A percentile compares a stretch with the other conserved stretches of the same genome.
Conservation (phyloP, 129 eudicot species). For the Saussurea involucrata region DNA sequence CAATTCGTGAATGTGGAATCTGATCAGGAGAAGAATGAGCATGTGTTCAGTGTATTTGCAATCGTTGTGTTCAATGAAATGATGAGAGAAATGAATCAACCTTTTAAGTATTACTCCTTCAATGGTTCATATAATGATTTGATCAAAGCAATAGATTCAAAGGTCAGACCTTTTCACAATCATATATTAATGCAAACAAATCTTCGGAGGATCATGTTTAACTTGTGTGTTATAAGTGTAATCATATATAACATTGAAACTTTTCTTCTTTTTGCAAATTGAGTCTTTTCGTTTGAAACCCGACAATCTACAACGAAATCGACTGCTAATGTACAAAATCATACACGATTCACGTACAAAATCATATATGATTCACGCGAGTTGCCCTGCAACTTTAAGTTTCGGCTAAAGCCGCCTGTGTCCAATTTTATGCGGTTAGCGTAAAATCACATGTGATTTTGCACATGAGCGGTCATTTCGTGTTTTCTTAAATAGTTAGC, state of each 20-base stretch:
- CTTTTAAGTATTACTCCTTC: constrained; percentile 39
- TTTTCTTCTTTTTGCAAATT: no score
- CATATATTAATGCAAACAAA: neutral
- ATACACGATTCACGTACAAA: no score
- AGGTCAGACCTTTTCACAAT: constrained; percentile 3
- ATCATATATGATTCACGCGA: no score
- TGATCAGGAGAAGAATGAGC: constrained; percentile 6
- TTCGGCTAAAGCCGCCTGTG: no score
- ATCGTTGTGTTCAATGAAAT: constrained; percentile 48
- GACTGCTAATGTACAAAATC: no score
- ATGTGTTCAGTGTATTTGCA: constrained; percentile 39
- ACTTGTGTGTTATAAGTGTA: neutral
- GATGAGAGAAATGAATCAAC: constrained; percentile 33
- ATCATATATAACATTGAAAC: neutral
- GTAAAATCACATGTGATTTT: no score
- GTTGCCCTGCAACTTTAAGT: no score
- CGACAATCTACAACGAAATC: no score
- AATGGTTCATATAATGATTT: constrained; percentile 40
- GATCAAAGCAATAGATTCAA: constrained; percentile 32
- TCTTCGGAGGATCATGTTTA: neutral
- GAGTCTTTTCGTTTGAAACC: no score
- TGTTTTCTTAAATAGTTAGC: no score
- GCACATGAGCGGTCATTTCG: no score
- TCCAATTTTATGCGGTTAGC: no score
- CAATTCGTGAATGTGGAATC: constrained; percentile 41